These are phyloP conservation scores for Limonomyces culmigenus DNA, from an alignment of 1,284 basidiomycete species.

Conservation along the genomic window DNA sequence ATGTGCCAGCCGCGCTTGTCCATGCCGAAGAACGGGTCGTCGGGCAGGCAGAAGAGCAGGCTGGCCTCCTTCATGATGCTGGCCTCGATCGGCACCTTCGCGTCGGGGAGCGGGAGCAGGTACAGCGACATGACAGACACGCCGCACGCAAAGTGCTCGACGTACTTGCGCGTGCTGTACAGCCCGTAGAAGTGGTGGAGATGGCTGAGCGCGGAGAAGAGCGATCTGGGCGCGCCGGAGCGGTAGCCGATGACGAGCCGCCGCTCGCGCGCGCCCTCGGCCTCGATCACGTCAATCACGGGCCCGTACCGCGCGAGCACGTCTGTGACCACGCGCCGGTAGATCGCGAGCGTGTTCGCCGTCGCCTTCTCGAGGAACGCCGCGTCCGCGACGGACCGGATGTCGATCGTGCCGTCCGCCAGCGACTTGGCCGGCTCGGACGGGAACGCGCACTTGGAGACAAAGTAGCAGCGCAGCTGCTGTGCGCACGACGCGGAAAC, in stretches of 20 bases:
- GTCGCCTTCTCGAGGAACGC: constrained; percentile 90
- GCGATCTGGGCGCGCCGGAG: constrained; percentile 70
- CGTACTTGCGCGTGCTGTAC: constrained; percentile 89
- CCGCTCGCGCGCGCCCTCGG: constrained; percentile 82
- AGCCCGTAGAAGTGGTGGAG: constrained; percentile 96
- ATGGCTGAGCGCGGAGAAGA: constrained; percentile 77
- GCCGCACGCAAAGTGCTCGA: constrained; percentile 96
- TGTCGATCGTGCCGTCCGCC: constrained; percentile 55
- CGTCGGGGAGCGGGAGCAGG: constrained; percentile 72
- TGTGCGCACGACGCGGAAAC: constrained; percentile 81
- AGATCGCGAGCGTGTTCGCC: constrained; percentile 88
- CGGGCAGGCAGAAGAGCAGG: constrained; percentile 86
- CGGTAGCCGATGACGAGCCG: constrained; percentile 95
- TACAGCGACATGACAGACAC: constrained; percentile 94
- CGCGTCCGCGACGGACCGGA: constrained; percentile 79
- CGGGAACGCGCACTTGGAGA: constrained; percentile 77
- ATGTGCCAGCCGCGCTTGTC: constrained; percentile 35
- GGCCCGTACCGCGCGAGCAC: constrained; percentile 75
- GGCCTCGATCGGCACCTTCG: constrained; percentile 83
- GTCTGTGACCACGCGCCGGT: constrained; percentile 83
- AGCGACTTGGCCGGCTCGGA: constrained; percentile 27
- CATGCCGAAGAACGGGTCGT: constrained; percentile 88
- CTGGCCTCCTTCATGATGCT: constrained; percentile 95
- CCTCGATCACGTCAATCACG: constrained; percentile 90
- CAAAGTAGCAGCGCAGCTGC: constrained; percentile 95